Percentiles rank a stretch among this genome's conserved stretches.
Conservation (phyloP, 1,284 basidiomycete genomes). For the Rhodofomes roseus region DNA sequence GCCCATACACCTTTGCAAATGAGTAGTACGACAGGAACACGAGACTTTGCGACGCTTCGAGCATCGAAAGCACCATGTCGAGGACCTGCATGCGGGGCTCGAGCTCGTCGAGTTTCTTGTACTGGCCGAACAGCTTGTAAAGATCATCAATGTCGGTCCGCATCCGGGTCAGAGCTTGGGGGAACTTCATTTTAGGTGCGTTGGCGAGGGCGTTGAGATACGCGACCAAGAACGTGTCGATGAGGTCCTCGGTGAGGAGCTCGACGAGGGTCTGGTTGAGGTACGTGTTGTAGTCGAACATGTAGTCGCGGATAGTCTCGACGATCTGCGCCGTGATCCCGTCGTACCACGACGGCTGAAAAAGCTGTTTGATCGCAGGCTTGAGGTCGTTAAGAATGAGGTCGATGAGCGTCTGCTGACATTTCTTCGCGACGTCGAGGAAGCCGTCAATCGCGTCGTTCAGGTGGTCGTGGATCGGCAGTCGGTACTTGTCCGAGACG, state of each 20-base stretch:
- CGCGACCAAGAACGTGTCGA: slow-evolving; percentile 87
- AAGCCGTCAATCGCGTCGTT: slow-evolving; percentile 99
- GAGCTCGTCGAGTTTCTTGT: slow-evolving; percentile 81
- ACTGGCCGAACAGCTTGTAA: slow-evolving; percentile 78
- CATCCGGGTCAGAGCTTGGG: slow-evolving; percentile 79
- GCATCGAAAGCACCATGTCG: slow-evolving; percentile 79
- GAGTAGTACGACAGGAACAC: slow-evolving; percentile 94
- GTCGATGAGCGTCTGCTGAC: slow-evolving; percentile 91
- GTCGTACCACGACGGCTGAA: slow-evolving; percentile 86
- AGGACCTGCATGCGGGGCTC: slow-evolving; percentile 85
- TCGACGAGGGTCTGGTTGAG: slow-evolving; percentile 92
- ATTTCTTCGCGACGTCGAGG: slow-evolving; percentile 96
- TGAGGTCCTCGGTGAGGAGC: slow-evolving; percentile 88
- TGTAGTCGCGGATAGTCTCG: slow-evolving; percentile 96
- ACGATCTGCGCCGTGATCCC: slow-evolving; percentile 84
- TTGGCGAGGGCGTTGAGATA: slow-evolving; percentile 90
- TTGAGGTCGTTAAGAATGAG: slow-evolving; percentile 95
- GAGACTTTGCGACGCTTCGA: slow-evolving; percentile 90
- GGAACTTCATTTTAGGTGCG: slow-evolving; percentile 86
- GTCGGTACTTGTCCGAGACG: slow-evolving; percentile 91
- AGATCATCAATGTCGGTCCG: slow-evolving; percentile 78
- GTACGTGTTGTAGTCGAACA: slow-evolving; percentile 87
- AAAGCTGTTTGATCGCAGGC: slow-evolving; percentile 83
- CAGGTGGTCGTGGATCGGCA: slow-evolving; percentile 78
- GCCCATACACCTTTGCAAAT: slow-evolving; percentile 95